These are phyloP conservation scores for Jamesozyma lodderae DNA, from an alignment of 805 yeast species.

Conservation along the genomic window DNA sequence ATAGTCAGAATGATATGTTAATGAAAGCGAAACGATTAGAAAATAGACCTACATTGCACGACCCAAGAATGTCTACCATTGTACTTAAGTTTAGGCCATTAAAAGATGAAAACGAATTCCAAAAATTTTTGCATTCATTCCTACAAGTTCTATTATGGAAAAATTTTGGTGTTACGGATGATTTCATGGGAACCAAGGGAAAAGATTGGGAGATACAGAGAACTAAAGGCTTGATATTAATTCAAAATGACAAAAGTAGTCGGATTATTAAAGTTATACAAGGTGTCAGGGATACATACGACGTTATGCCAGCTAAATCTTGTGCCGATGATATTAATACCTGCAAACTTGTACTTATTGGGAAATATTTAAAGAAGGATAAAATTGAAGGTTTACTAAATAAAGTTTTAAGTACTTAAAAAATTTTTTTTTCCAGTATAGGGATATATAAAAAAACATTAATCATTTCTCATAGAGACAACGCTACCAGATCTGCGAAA, in stretches of 20 bases:
- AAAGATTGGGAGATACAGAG: constrained; percentile 58
- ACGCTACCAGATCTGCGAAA: constrained; percentile 14
- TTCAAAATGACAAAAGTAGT: constrained; percentile 24
- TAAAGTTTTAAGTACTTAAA: constrained; percentile 8
- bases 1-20: constrained; percentile 8
- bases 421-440: no score
- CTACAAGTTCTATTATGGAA: constrained; percentile 70
- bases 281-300: constrained; percentile 91
- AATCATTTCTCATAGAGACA: constrained; percentile 24
- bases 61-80: constrained; percentile 46
- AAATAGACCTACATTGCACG: constrained; percentile 33
- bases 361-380: constrained; percentile 44
- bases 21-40: constrained; percentile 3
- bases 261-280: constrained; percentile 55
- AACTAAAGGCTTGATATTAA: constrained; percentile 63
- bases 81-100: constrained; percentile 39
- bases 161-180: constrained; percentile 38
- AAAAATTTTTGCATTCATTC: constrained; percentile 43
- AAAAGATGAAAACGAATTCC: constrained; percentile 30
- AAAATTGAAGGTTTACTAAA: constrained; percentile 26
- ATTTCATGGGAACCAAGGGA: constrained; percentile 21
- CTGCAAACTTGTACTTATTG: constrained; percentile 67
- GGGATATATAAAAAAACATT: no score
- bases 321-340: constrained; percentile 19
- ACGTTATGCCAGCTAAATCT: constrained; percentile 43